Evolutionary conservation across 1,284 basidiomycete species (phyloP), one percentile per base, ranked within the genome.

Genomic region (Agaricales sp.): DNA sequence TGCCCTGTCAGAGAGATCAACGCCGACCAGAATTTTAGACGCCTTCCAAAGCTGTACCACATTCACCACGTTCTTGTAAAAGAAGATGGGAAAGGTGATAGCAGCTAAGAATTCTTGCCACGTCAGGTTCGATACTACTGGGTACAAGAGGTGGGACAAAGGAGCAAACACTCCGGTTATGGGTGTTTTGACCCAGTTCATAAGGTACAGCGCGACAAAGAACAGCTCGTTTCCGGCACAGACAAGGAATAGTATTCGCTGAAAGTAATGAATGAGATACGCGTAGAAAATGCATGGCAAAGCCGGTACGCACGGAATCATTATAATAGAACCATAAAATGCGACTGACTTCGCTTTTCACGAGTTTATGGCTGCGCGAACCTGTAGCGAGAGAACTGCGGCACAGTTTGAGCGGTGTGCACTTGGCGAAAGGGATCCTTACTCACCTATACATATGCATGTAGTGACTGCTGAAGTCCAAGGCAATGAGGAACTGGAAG

Each of bases 371-470:
- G 59, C 89, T 95, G 50, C 78, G 74, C 4, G 92, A 90, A 30
- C 96, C 96, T 21, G 94, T 95, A 25, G 91, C 77, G 45, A 99
- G 80, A 30, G 96, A 96, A 59, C 95, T 97, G 58, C 24, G 41
- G 22, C 12, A 45, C 45, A 26, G 50, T 58, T 46, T 61, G 47
- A 49, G 37, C 4, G 16, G 24, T 43, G 38, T 14, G 26, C 37
- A 8, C 26, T 19, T 16, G 37, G 51, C 14, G 16, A 22, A 13
- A 30, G 3, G 37, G 12, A 30, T 22, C 51, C 43, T 12, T 14
- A 66, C 77, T 52, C 59, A 93, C 93, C 92, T 95, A 70, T 98
- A 97, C 95, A 99, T 99, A 71, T 99, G 96, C 79, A 99, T 98
- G 71, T 98, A 99, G 67, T 99, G 95, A 59, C 92, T 95, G 56